Conservation (phyloP, 2,329 filamentous ascomycete species). For the Alternaria sp. region DNA sequence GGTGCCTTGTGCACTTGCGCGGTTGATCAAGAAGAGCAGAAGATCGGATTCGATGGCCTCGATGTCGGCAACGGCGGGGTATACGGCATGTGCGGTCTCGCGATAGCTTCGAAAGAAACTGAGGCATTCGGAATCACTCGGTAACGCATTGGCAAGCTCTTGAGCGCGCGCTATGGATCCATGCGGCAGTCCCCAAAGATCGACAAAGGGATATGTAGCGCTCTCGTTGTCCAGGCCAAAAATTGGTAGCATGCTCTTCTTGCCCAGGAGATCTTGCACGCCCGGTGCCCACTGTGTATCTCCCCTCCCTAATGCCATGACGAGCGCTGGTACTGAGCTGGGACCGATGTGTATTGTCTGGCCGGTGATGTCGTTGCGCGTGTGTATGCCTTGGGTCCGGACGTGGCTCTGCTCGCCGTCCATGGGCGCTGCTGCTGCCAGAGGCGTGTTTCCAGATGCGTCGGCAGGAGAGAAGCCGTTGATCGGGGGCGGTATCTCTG, state of each 20-base stretch:
- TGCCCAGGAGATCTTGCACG: constrained; percentile 65
- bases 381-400: constrained; percentile 65
- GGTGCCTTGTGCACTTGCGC: constrained; percentile 55
- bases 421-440: constrained; percentile 46
- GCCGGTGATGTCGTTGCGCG: constrained; percentile 66
- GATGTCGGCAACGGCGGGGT: constrained; percentile 67
- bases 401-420: constrained; percentile 53
- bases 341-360: constrained; percentile 69
- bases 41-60: constrained; percentile 64
- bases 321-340: constrained; percentile 68
- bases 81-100: constrained; percentile 67
- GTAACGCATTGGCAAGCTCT: constrained; percentile 66
- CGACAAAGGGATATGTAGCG: constrained; percentile 71
- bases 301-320: constrained; percentile 59
- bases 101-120: constrained; percentile 66
- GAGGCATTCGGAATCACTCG: constrained; percentile 65
- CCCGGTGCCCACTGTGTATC: constrained; percentile 58
- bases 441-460: constrained; percentile 42
- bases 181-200: constrained; percentile 68
- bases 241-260: constrained; percentile 67
- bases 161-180: constrained; percentile 65
- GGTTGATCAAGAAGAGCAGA: constrained; percentile 61
- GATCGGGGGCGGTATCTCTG: constrained; percentile 43
- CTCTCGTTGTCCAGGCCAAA: constrained; percentile 71
- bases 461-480: constrained; percentile 45